These are phyloP conservation scores for Castanea mollissima DNA, from an alignment of 306 rosid genomes.

Conservation along the genomic window DNA sequence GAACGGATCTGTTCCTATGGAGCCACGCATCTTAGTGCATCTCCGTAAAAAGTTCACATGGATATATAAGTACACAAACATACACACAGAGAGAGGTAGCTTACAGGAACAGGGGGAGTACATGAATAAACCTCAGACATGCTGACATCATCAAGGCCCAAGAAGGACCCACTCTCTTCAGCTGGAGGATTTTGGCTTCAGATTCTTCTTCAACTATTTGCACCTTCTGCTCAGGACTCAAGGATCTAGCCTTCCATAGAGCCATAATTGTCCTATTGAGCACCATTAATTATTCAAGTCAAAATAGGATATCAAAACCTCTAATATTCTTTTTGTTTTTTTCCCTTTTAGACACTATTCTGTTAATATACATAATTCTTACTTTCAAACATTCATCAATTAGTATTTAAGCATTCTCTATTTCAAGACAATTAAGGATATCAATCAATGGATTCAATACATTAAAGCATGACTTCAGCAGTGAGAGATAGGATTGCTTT, in stretches of 20 bases:
- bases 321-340: neutral
- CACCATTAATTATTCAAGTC: constrained; percentile 21
- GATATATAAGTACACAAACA: too few species aligned
- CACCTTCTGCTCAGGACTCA: constrained; percentile 93
- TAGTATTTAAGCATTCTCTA: neutral
- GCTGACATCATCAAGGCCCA: constrained; percentile 70
- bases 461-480: neutral
- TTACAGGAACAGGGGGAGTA: constrained; percentile 63
- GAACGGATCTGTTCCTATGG: neutral
- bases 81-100: constrained; percentile 21
- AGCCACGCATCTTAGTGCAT: neutral
- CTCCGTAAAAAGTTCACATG: neutral
- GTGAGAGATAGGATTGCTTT: neutral
- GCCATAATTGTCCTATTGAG: constrained; percentile 86
- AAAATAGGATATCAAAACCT: neutral
- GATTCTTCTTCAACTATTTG: constrained; percentile 80
- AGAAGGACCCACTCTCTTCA: constrained; percentile 75
- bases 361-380: constrained; percentile 10
- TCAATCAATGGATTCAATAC: neutral
- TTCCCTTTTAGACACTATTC: neutral
- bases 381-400: neutral
- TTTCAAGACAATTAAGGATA: neutral
- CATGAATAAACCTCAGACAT: constrained; percentile 74
- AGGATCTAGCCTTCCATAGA: constrained; percentile 88
- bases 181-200: constrained; percentile 51